A percentile compares a stretch with the other conserved stretches of the same genome.
Evolutionary conservation across 768 basidiomycete species (phyloP).

Genomic region (Tremella yokohamensis): DNA sequence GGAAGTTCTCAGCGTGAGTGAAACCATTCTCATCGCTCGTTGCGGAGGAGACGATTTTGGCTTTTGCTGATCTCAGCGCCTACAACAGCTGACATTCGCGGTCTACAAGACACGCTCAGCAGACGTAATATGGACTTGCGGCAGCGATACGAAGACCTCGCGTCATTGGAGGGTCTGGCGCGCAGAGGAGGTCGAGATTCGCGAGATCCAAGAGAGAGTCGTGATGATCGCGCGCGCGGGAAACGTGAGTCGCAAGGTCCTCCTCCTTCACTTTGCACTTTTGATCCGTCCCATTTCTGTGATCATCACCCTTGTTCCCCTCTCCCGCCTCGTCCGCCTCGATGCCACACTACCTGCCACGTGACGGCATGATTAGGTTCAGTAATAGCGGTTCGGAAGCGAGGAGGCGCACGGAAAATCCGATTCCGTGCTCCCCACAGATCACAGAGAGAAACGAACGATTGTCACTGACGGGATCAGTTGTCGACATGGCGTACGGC

Average conservation of each 20-base stretch:
- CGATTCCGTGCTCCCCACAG: too few species aligned
- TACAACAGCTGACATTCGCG: constrained; percentile 1
- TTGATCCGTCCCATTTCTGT: neutral
- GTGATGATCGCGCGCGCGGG: neutral
- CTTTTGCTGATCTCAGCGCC: constrained; percentile 6
- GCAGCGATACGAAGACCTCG: constrained; percentile 17
- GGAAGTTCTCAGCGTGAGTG: constrained; percentile 26
- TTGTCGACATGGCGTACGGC: neutral
- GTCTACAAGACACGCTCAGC: constrained; percentile 17
- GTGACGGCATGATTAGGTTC: too few species aligned
- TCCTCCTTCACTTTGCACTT: neutral
- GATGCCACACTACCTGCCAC: too few species aligned
- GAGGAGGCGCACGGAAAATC: too few species aligned
- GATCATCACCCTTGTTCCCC: neutral
- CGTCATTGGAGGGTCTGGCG: constrained; percentile 10
- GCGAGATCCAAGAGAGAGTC: neutral
- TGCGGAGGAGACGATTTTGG: neutral
- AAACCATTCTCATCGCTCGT: too few species aligned
- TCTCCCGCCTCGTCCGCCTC: too few species aligned
- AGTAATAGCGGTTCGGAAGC: too few species aligned
- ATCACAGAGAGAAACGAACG: too few species aligned
- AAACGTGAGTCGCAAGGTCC: neutral
- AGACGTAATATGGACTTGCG: constrained; percentile 12
- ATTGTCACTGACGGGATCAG: neutral
- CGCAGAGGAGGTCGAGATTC: neutral